Percentiles rank a stretch among this genome's conserved stretches.
These are phyloP conservation scores for Bipolaris victoriae DNA, from an alignment of 2,329 filamentous ascomycete species.

Conservation along the genomic window DNA sequence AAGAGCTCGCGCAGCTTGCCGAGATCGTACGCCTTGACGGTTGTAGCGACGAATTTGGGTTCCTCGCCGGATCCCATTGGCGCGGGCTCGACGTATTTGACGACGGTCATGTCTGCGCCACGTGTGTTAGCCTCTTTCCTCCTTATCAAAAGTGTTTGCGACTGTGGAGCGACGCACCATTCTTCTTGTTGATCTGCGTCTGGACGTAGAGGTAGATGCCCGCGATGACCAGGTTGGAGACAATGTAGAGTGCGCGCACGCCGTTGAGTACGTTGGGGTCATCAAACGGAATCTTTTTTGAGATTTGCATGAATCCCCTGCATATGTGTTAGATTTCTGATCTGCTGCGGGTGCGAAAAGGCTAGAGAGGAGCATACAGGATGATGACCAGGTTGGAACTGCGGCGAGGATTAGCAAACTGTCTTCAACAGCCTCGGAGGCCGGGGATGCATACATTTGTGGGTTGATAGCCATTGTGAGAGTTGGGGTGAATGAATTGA, in stretches of 20 bases:
- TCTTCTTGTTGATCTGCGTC: slow-evolving; percentile 90
- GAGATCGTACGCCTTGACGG: slow-evolving; percentile 92
- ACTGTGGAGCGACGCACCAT: slow-evolving; percentile 68
- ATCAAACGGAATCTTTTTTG: slow-evolving; percentile 94
- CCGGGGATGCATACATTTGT: slow-evolving; percentile 40
- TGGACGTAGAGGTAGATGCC: slow-evolving; percentile 85
- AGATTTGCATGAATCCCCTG: slow-evolving; percentile 90
- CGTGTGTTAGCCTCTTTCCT: slow-evolving; percentile 19
- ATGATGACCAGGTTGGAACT: slow-evolving; percentile 50
- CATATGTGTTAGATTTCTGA: slow-evolving; percentile 14
- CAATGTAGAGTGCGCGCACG: slow-evolving; percentile 68
- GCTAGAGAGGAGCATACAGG: slow-evolving; percentile 29
- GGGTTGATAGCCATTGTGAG: slow-evolving; percentile 47
- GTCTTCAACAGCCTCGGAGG: slow-evolving; percentile 6
- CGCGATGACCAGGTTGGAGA: slow-evolving; percentile 83
- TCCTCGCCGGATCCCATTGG: slow-evolving; percentile 93
- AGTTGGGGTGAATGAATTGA: background rate
- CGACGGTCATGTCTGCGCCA: slow-evolving; percentile 82
- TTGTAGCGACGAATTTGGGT: slow-evolving; percentile 95
- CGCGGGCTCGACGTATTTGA: slow-evolving; percentile 98
- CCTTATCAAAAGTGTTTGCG: background rate
- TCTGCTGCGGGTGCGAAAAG: background rate
- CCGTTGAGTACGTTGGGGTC: slow-evolving; percentile 73
- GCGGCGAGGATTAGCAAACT: slow-evolving; percentile 32
- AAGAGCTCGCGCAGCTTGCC: slow-evolving; percentile 82